Evolutionary conservation across 139 green algal genomes (phyloP).

Genomic region (Nannochloris sp.): DNA sequence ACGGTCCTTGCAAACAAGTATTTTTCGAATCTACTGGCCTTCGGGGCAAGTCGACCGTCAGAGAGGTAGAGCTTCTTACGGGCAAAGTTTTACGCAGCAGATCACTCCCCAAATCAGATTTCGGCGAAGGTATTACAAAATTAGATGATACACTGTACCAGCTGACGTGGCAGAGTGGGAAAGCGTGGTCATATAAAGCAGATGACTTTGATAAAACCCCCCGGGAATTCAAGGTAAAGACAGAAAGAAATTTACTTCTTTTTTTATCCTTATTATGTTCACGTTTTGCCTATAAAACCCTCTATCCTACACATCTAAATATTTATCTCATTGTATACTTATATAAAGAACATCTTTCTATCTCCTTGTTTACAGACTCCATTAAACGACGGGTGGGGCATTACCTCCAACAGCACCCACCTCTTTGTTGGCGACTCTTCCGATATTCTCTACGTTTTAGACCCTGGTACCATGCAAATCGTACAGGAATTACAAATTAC

Average conservation of each 20-base stretch:
- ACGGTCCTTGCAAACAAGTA: constrained; percentile 29
- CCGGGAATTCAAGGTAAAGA: too few relatives aligned
- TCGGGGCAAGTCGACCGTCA: constrained; percentile 61
- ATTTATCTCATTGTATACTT: neutral
- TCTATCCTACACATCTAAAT: too few relatives aligned
- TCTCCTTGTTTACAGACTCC: neutral
- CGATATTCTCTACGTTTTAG: constrained; percentile 48
- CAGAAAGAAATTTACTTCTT: neutral
- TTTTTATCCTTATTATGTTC: neutral
- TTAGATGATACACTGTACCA: constrained; percentile 62
- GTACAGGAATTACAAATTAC: constrained; percentile 19
- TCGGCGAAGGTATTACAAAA: constrained; percentile 71
- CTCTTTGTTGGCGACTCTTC: constrained; percentile 67
- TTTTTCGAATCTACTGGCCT: constrained; percentile 79
- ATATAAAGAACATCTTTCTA: neutral
- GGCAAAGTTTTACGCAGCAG: constrained; percentile 42
- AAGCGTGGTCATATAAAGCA: constrained; percentile 27
- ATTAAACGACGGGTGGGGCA: constrained; percentile 87
- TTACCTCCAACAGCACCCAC: constrained; percentile 52
- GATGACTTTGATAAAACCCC: constrained; percentile 23
- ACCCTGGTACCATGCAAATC: constrained; percentile 33
- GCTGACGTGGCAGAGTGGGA: constrained; percentile 53
- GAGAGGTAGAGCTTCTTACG: constrained; percentile 53
- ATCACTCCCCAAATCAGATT: constrained; percentile 34
- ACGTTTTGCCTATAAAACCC: too few relatives aligned